phyloP scores from a whole-genome alignment of 257 asterid species.

The Petunia secreta region DNA sequence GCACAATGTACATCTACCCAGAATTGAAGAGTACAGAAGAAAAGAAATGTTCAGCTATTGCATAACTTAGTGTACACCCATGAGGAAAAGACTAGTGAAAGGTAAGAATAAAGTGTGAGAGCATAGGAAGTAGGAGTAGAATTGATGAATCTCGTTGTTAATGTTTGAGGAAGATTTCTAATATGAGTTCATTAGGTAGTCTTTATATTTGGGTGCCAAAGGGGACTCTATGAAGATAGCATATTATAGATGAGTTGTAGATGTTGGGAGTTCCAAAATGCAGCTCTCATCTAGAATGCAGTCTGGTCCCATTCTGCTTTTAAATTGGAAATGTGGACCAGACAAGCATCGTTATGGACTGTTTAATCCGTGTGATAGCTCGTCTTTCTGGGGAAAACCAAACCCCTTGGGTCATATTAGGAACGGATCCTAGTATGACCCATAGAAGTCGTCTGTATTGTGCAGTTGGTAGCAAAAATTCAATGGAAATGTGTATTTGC shows the following conservation, averaged over 20 bases:
- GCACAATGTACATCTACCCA: slow-evolving; percentile 64
- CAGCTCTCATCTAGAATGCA: slow-evolving; percentile 38
- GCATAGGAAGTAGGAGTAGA: slow-evolving; percentile 27
- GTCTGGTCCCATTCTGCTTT: slow-evolving; percentile 49
- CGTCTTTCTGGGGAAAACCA: slow-evolving; percentile 39
- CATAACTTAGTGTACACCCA: background rate
- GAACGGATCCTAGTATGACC: slow-evolving; percentile 50
- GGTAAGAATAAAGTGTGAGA: slow-evolving; percentile 28
- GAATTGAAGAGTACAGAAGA: background rate
- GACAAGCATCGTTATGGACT: slow-evolving; percentile 35
- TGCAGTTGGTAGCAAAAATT: slow-evolving; percentile 33
- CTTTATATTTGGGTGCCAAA: slow-evolving; percentile 34
- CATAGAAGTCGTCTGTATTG: slow-evolving; percentile 24
- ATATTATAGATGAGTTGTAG: slow-evolving; percentile 39
- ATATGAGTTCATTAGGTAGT: background rate
- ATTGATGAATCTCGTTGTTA: slow-evolving; percentile 24
- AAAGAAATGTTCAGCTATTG: background rate
- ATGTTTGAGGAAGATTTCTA: background rate
- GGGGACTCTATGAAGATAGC: slow-evolving; percentile 31
- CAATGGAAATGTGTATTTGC: slow-evolving; percentile 32
- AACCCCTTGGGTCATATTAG: slow-evolving; percentile 48
- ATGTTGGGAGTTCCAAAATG: slow-evolving; percentile 40
- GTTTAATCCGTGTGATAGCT: slow-evolving; percentile 32
- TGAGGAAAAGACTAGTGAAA: slow-evolving; percentile 6
- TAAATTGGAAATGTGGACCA: slow-evolving; percentile 52